A percentile compares a stretch with the other conserved stretches of the same genome.
Conservation (phyloP, 257 asterid genomes). For the Penstemon newberryi region DNA sequence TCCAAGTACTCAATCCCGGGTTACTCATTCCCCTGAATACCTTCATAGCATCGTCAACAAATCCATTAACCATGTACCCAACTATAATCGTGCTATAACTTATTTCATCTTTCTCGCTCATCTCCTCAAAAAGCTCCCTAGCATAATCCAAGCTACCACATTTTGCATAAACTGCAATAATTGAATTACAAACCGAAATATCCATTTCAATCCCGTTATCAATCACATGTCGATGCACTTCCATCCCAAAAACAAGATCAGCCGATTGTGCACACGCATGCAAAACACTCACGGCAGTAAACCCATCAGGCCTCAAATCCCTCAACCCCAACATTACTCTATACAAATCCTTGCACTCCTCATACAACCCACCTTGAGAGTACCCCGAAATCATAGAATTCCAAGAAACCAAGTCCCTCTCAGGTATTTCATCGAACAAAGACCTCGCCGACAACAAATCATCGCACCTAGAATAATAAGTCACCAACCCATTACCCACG, state of each 20-base stretch:
- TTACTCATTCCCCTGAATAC: slow-evolving; percentile 50
- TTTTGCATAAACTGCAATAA: slow-evolving; percentile 68
- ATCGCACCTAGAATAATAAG: slow-evolving; percentile 65
- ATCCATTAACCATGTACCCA: slow-evolving; percentile 83
- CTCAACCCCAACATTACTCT: slow-evolving; percentile 48
- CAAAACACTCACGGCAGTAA: slow-evolving; percentile 63
- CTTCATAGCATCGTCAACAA: slow-evolving; percentile 57
- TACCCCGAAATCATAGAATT: slow-evolving; percentile 86
- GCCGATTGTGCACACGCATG: slow-evolving; percentile 80
- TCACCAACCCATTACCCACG: slow-evolving; percentile 74
- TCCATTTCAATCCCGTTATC: slow-evolving; percentile 60
- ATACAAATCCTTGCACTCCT: slow-evolving; percentile 69
- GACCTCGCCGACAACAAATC: slow-evolving; percentile 59
- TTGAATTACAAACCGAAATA: slow-evolving; percentile 60
- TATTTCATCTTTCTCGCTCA: slow-evolving; percentile 73
- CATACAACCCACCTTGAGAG: slow-evolving; percentile 65
- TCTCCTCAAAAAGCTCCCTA: slow-evolving; percentile 66
- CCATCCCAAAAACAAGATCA: slow-evolving; percentile 75
- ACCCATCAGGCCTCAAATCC: slow-evolving; percentile 53
- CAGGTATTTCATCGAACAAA: slow-evolving; percentile 63
- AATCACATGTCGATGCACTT: slow-evolving; percentile 61
- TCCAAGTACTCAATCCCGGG: slow-evolving; percentile 75
- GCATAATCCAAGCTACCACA: slow-evolving; percentile 87
- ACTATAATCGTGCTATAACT: slow-evolving; percentile 75
- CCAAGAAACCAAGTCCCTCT: slow-evolving; percentile 79